A percentile compares a stretch with the other conserved stretches of the same genome.
Conservation (phyloP, 768 basidiomycete species). For the Leucocoprinus leucothites region DNA sequence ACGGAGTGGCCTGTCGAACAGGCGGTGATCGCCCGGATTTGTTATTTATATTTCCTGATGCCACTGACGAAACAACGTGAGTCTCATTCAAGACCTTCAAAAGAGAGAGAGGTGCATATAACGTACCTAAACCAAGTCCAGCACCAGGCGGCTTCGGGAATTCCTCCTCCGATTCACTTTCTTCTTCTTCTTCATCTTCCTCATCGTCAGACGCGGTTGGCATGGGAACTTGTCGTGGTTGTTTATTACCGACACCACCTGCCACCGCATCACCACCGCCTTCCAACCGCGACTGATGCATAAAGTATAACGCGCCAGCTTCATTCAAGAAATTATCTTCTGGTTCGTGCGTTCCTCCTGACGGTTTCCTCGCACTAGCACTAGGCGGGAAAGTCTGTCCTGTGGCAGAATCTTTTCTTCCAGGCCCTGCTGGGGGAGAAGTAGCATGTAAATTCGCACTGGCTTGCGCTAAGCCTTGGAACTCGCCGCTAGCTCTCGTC, state of each 20-base stretch:
- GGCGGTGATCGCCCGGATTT: slow-evolving; percentile 17
- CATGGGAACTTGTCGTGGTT: slow-evolving; percentile 10
- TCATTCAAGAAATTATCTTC: slow-evolving; percentile 40
- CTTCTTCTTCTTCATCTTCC: slow-evolving; percentile 15
- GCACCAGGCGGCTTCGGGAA: not conserved
- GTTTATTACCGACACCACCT: not conserved
- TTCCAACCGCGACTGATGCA: slow-evolving; percentile 44
- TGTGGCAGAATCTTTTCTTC: not conserved
- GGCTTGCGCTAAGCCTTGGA: slow-evolving; percentile 11
- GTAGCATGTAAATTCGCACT: slow-evolving; percentile 12
- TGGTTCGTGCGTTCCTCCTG: slow-evolving; percentile 20
- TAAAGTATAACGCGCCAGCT: slow-evolving; percentile 66
- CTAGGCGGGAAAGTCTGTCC: not conserved
- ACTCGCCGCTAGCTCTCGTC: slow-evolving; percentile 13
- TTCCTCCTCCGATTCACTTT: not conserved
- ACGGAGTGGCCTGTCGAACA: slow-evolving; percentile 33
- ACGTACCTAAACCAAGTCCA: not conserved
- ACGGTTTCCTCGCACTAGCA: not conserved
- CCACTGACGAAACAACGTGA: not conserved
- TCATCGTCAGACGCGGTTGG: slow-evolving; percentile 33
- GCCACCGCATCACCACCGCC: slow-evolving; percentile 18
- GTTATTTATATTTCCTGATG: slow-evolving; percentile 9
- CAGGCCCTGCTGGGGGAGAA: not conserved
- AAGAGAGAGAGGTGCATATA: not conserved
- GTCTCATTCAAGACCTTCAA: not conserved